Evolutionary conservation across 1,284 basidiomycete species (phyloP).

Genomic region (Ustilago lituana): DNA sequence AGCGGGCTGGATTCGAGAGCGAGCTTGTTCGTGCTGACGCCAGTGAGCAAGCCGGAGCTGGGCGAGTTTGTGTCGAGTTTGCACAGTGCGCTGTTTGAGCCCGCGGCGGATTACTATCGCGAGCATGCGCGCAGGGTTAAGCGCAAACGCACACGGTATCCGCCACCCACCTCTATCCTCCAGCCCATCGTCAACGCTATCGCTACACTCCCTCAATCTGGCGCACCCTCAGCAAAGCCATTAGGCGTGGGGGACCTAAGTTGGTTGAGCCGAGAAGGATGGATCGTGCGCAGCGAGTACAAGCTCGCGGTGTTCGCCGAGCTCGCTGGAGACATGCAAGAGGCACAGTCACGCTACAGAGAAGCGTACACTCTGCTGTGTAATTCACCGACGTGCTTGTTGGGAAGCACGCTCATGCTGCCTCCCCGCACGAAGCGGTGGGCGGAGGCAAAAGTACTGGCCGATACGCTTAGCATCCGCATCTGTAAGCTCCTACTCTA

Average conservation of each 20-base stretch:
- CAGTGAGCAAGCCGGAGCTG: slow-evolving; percentile 80
- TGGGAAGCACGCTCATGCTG: slow-evolving; percentile 79
- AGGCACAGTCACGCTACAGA: slow-evolving; percentile 45
- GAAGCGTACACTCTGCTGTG: slow-evolving; percentile 39
- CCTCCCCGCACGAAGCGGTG: slow-evolving; percentile 94
- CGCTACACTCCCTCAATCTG: slow-evolving; percentile 3
- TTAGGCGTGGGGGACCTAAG: slow-evolving; percentile 20
- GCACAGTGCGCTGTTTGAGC: slow-evolving; percentile 85
- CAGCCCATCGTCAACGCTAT: slow-evolving; percentile 57
- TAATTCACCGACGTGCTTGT: slow-evolving; percentile 27
- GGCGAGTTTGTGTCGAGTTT: slow-evolving; percentile 72
- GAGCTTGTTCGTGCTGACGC: slow-evolving; percentile 90
- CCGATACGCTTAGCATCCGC: slow-evolving; percentile 71
- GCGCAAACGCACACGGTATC: slow-evolving; percentile 81
- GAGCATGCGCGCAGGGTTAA: slow-evolving; percentile 89
- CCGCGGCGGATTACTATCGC: slow-evolving; percentile 90
- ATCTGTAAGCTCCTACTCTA: slow-evolving; percentile 77
- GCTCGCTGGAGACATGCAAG: slow-evolving; percentile 87
- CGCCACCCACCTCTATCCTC: slow-evolving; percentile 65
- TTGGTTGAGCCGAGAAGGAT: slow-evolving; percentile 80
- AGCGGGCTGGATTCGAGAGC: slow-evolving; percentile 89
- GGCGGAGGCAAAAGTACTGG: slow-evolving; percentile 96
- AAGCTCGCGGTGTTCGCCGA: slow-evolving; percentile 97
- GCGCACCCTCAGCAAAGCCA: background rate
- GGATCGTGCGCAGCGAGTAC: slow-evolving; percentile 95